These are phyloP conservation scores for Juglanconis juglandina DNA, from an alignment of 2,329 filamentous ascomycete genomes.

Conservation along the genomic window DNA sequence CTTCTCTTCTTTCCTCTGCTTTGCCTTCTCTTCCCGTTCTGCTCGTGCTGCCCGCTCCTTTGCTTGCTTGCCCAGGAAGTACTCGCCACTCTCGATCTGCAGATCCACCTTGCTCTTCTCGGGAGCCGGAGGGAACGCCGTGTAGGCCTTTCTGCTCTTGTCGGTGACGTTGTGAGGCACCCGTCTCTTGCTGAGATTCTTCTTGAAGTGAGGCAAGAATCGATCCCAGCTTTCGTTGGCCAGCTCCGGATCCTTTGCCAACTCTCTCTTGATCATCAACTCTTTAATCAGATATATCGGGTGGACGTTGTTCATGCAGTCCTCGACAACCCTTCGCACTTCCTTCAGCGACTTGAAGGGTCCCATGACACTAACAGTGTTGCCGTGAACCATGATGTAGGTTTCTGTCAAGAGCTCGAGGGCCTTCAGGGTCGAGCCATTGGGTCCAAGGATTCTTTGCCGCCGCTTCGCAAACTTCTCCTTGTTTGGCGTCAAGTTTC, in stretches of 20 bases:
- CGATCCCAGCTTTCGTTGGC: slow-evolving; percentile 90
- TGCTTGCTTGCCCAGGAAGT: slow-evolving; percentile 88
- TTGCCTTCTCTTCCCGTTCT: slow-evolving; percentile 79
- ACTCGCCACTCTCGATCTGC: slow-evolving; percentile 97
- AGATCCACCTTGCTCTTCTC: slow-evolving; percentile 99
- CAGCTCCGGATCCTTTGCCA: slow-evolving; percentile 76
- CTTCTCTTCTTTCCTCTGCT: slow-evolving; percentile 83
- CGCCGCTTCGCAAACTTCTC: slow-evolving; percentile 93
- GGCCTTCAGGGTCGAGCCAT: slow-evolving; percentile 89
- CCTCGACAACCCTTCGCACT: slow-evolving; percentile 81
- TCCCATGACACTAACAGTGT: slow-evolving; percentile 90
- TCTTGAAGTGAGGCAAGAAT: slow-evolving; percentile 95
- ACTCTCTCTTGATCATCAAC: slow-evolving; percentile 79
- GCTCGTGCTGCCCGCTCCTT: slow-evolving; percentile 81
- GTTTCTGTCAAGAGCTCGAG: slow-evolving; percentile 87
- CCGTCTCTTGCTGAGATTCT: slow-evolving; percentile 78
- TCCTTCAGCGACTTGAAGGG: slow-evolving; percentile 92
- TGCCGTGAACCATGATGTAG: slow-evolving; percentile 94
- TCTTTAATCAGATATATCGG: slow-evolving; percentile 79
- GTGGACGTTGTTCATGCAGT: slow-evolving; percentile 96
- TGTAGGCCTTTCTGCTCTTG: slow-evolving; percentile 92
- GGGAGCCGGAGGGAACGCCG: slow-evolving; percentile 91
- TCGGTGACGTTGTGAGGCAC: slow-evolving; percentile 83
- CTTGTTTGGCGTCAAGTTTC: slow-evolving; percentile 85
- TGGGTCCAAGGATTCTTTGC: slow-evolving; percentile 87